These are phyloP conservation scores for Centaurea solstitialis DNA, from an alignment of 129 eudicot genomes.

Conservation along the genomic window DNA sequence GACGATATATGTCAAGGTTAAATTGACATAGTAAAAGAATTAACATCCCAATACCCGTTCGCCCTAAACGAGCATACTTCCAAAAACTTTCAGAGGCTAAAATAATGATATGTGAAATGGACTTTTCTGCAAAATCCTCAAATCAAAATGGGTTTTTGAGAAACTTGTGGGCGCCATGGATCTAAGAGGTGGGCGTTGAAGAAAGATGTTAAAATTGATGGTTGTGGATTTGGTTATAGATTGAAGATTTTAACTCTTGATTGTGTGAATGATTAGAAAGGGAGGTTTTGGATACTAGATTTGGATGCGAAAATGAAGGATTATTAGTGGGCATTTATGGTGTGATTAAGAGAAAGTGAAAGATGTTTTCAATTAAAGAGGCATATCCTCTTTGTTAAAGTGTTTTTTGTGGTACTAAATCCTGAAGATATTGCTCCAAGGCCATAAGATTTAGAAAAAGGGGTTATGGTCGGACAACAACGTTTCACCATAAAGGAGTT, in stretches of 20 bases:
- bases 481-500: no score
- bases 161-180: neutral
- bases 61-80: no score
- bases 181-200: conserved; percentile 41
- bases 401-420: no score
- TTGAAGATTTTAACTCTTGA: conserved; percentile 22
- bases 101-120: conserved; percentile 37
- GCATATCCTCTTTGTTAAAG: no score
- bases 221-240: conserved; percentile 17
- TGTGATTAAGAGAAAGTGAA: conserved; percentile 56
- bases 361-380: conserved; percentile 1
- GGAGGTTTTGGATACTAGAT: conserved; percentile 34
- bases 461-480: no score
- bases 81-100: conserved; percentile 23
- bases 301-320: conserved; percentile 16
- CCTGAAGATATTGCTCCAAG: no score
- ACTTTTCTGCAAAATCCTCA: conserved; percentile 24
- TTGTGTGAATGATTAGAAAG: neutral
- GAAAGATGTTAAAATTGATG: conserved; percentile 19
- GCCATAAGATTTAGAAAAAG: no score
- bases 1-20: no score
- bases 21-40: no score
- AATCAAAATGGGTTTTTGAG: conserved; percentile 17
- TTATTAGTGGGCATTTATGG: conserved; percentile 34
- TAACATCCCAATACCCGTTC: no score